Conservation (phyloP, 441 rosid species). For the Populus trichocarpa region DNA sequence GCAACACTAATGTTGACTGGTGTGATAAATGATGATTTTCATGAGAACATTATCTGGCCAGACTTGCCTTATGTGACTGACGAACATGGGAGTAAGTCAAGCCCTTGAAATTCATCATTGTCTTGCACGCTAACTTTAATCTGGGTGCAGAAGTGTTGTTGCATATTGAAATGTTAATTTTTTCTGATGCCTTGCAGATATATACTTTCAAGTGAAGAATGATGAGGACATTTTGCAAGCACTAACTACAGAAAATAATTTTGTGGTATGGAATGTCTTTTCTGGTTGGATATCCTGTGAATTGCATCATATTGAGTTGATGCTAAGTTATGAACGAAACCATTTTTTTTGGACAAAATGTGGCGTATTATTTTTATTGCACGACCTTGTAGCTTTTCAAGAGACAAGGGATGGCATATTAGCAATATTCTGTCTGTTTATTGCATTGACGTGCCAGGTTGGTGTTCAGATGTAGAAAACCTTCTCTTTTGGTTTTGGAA, state of each 20-base stretch:
- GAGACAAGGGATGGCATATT: neutral
- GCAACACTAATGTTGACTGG: constrained; percentile 76
- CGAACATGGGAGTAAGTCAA: constrained; percentile 78
- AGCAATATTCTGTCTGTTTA: neutral
- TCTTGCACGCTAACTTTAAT: neutral
- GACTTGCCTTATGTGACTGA: constrained; percentile 84
- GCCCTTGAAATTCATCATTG: constrained; percentile 3
- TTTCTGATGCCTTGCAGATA: constrained; percentile 45
- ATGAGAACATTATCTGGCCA: constrained; percentile 82
- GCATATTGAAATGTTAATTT: constrained; percentile 5
- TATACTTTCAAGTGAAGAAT: constrained; percentile 81
- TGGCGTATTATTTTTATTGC: neutral
- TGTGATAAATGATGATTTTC: constrained; percentile 54
- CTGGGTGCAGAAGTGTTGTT: neutral
- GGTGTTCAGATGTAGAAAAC: neutral
- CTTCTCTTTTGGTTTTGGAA: neutral
- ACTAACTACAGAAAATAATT: constrained; percentile 56
- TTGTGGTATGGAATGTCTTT: constrained; percentile 48
- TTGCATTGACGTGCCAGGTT: neutral
- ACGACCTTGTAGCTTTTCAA: neutral
- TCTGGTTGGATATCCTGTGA: constrained; percentile 5
- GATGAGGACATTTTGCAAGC: constrained; percentile 77
- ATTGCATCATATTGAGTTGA: neutral
- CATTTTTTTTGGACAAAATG: neutral
- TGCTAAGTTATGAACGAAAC: neutral